Evolutionary conservation across 2,329 filamentous ascomycete species (phyloP), one percentile per base, ranked within the genome.

Genomic region (Madurella mycetomatis): DNA sequence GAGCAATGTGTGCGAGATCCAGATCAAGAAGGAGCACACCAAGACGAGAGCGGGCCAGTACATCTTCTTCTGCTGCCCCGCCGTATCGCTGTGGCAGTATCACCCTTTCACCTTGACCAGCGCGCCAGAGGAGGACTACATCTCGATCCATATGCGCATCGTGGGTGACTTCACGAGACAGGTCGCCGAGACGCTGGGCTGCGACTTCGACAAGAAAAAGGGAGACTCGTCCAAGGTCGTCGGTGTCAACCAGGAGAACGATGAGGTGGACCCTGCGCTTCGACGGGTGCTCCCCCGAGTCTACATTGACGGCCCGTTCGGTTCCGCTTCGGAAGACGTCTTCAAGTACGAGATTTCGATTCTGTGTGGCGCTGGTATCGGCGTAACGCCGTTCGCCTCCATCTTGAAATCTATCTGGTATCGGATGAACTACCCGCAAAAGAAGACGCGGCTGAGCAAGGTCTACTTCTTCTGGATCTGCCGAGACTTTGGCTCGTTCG

Each of bases 391-490:
- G 0, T 92, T 91, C 72, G 88, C 88, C 12, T 90, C 87, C 0
- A 92, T 92, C 63, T 79, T 92, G 66, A 95, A 95, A 77, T 91
- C 87, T 50, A 92, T 95, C 72, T 95, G 90, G 90, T 95, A 94
- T 76, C 84, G 89, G 47, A 91, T 92, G 86, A 92, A 91, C 78
- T 92, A 90, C 72, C 87, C 87, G 2, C 85, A 89, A 69, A 83
- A 86, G 71, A 87, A 87, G 73, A 92, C 88, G 2, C 80, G 88
- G 4, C 78, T 95, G 42, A 81, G 85, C 66, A 95, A 94, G 71
- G 88, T 95, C 19, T 95, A 94, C 76, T 94, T 94, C 76, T 91
- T 94, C 80, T 94, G 90, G 90, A 85, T 94, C 59, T 92, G 89
- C 77, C 81, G 89, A 70, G 89, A 94, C 71, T 92, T 92, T 66